Evolutionary conservation across 2,329 filamentous ascomycete genomes (phyloP), one percentile per base, ranked within the genome.

Genomic region (Diplodia scrobiculata): DNA sequence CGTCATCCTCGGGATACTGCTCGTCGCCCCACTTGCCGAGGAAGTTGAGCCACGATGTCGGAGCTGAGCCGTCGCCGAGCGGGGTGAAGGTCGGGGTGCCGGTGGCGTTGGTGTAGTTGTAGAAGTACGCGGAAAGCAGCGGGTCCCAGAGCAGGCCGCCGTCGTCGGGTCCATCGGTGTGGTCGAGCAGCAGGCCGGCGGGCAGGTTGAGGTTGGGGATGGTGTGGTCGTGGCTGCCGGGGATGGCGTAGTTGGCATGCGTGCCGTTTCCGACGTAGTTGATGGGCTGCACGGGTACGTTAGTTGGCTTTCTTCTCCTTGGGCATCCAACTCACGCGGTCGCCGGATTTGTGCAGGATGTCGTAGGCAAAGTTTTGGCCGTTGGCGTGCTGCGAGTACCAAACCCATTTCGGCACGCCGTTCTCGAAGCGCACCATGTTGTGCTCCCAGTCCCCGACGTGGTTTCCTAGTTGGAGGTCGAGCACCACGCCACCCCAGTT

Each of bases 371-470:
- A 89, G 1, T 87, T 87, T 74, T 89, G 79, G 4, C 88, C 88
- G 68, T 82, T 81, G 34, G 80, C 75, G 73, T 90, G 88, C 72
- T 89, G 87, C 63, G 82, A 85, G 72, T 83, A 89, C 85, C 86
- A 90, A 13, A 89, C 73, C 0, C 81, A 78, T 68, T 81, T 74
- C 0, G 87, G 87, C 1, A 71, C 68, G 10, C 84, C 84, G 64
- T 87, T 79, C 17, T 78, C 62, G 74, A 90, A 90, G 11, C 87
- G 86, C 36, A 90, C 79, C 86, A 88, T 88, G 65, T 84, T 87
- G 73, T 89, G 86, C 72, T 89, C 87, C 86, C 85, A 87, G 72
- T 88, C 86, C 9, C 87, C 87, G 34, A 90, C 83, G 72, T 90
- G 87, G 72, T 87, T 82, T 11, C 79, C 80, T 68, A 68, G 82